A percentile compares a stretch with the other conserved stretches of the same genome.
Evolutionary conservation across 345 rosid species (phyloP).

Genomic region (Lepidium didymum): DNA sequence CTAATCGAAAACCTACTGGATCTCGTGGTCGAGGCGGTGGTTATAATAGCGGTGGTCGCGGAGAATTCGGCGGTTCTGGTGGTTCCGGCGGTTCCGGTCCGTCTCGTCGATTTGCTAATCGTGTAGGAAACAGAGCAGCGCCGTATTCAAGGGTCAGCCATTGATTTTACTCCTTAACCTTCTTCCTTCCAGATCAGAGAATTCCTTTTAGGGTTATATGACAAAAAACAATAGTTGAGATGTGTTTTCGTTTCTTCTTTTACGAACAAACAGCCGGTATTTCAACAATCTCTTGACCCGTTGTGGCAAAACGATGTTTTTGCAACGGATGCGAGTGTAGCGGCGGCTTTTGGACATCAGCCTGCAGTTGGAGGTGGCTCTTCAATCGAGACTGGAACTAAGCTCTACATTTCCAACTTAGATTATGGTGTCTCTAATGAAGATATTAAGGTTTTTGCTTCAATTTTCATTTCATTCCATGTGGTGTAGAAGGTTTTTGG

Average conservation of each 20-base stretch:
- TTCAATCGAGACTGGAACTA: conserved; percentile 53
- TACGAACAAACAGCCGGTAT: conserved; percentile 32
- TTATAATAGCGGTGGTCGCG: conserved; percentile 18
- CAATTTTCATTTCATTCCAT: not conserved
- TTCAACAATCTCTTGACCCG: conserved; percentile 31
- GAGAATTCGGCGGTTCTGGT: conserved; percentile 22
- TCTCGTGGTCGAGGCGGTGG: conserved; percentile 35
- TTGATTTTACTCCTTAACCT: conserved; percentile 10
- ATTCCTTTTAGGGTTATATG: conserved; percentile 12
- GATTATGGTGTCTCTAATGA: conserved; percentile 65
- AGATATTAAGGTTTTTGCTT: conserved; percentile 52
- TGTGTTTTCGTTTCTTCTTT: conserved; percentile 28
- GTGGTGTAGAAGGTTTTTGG: not conserved
- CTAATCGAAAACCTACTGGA: conserved; percentile 41
- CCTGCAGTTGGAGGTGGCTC: conserved; percentile 30
- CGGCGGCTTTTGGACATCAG: conserved; percentile 27
- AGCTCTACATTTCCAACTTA: conserved; percentile 59
- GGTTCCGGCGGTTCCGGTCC: conserved; percentile 31
- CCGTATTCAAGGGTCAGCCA: conserved; percentile 48
- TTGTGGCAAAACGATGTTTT: conserved; percentile 58
- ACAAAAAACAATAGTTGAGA: conserved; percentile 18
- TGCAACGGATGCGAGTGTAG: conserved; percentile 29
- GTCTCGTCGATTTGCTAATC: conserved; percentile 40
- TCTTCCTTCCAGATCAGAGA: conserved; percentile 28
- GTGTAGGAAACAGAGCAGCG: conserved; percentile 34